phyloP scores from a whole-genome alignment of 2,329 filamentous ascomycete genomes.

The Aspergillus pseudotamarii region DNA sequence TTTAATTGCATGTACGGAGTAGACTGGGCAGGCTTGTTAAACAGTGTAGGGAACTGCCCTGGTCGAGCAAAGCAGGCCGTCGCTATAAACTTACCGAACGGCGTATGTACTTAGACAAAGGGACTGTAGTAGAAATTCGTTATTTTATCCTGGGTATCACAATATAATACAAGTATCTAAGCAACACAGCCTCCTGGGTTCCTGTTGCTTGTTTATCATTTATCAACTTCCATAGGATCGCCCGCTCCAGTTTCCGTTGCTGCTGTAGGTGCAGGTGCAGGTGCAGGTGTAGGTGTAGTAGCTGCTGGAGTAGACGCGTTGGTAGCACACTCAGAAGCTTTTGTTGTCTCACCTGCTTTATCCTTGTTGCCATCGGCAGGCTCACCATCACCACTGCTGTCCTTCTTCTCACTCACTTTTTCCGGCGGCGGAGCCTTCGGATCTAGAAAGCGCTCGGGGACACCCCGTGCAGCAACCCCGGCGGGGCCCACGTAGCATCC shows the following conservation, averaged over 20 bases:
- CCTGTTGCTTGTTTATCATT: slow-evolving; percentile 5
- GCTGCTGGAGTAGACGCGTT: slow-evolving; percentile 6
- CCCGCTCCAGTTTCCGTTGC: slow-evolving; percentile 12
- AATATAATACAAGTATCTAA: neutral
- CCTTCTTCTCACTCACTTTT: slow-evolving; percentile 16
- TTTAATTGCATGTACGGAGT: neutral
- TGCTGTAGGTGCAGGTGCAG: slow-evolving; percentile 13
- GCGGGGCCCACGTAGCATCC: slow-evolving; percentile 78
- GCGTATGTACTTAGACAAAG: neutral
- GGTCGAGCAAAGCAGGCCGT: neutral
- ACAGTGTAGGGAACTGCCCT: neutral
- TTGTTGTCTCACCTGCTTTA: slow-evolving; percentile 13
- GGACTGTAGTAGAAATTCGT: neutral
- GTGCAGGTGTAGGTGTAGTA: slow-evolving; percentile 11
- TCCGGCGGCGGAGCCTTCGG: slow-evolving; percentile 19
- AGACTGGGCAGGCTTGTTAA: neutral
- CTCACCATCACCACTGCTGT: slow-evolving; percentile 5
- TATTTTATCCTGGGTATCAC: neutral
- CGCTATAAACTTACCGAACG: neutral
- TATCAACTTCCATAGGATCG: slow-evolving; percentile 24
- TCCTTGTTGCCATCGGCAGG: slow-evolving; percentile 10
- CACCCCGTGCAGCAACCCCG: slow-evolving; percentile 67
- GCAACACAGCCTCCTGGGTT: neutral
- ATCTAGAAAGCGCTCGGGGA: slow-evolving; percentile 72
- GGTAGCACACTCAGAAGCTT: slow-evolving; percentile 4